Evolutionary conservation across 106 monocot genomes (phyloP).

Genomic region (Dendrobium catenatum): DNA sequence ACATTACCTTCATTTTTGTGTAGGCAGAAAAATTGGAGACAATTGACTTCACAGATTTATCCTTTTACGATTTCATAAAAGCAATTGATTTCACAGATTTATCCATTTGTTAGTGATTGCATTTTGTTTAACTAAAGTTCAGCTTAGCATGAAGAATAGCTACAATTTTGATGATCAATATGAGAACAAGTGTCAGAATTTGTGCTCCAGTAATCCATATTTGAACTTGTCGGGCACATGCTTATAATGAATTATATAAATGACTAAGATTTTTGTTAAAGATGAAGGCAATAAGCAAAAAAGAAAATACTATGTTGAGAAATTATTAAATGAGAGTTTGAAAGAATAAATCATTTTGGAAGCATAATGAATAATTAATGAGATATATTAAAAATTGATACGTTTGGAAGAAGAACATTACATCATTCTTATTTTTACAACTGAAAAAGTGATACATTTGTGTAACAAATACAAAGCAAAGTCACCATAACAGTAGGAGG

Average conservation of each 20-base stretch:
- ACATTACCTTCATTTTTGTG: neutral
- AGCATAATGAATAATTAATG: neutral
- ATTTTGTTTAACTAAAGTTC: neutral
- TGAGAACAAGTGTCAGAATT: neutral
- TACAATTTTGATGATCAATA: neutral
- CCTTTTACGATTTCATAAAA: neutral
- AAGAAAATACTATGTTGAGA: neutral
- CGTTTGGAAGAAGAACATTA: neutral
- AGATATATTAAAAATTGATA: neutral
- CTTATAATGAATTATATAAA: neutral
- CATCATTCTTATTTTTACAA: neutral
- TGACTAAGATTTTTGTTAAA: neutral
- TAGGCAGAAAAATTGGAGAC: neutral
- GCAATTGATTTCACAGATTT: neutral
- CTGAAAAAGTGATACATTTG: too few relatives aligned
- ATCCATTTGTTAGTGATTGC: neutral
- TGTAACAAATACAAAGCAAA: too few relatives aligned
- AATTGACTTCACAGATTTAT: neutral
- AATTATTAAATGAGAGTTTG: neutral
- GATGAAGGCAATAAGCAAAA: neutral
- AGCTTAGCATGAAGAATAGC: neutral
- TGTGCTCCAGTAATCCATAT: neutral
- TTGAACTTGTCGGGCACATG: neutral
- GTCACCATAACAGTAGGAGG: neutral
- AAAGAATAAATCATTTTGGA: neutral